A percentile compares a stretch with the other conserved stretches of the same genome.
These are phyloP conservation scores for Catharanthus roseus DNA, from an alignment of 257 asterid species.

Conservation along the genomic window DNA sequence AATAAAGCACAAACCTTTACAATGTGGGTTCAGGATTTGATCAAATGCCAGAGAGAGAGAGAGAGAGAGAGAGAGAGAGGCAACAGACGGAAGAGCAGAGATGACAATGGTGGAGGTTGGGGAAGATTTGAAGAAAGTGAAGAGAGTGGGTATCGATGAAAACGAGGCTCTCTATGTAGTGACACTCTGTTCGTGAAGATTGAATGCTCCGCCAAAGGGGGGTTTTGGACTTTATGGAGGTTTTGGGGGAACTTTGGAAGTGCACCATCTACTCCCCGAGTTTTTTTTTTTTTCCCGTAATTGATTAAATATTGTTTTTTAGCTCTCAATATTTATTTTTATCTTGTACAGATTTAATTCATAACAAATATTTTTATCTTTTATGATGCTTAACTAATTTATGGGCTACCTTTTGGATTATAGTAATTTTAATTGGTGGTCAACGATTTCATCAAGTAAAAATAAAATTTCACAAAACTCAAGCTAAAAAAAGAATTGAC, in stretches of 20 bases:
- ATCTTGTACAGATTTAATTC: too few relatives aligned
- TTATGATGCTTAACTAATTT: too few relatives aligned
- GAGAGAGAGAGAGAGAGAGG: slow-evolving; percentile 1
- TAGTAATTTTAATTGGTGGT: too few relatives aligned
- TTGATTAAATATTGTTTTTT: too few relatives aligned
- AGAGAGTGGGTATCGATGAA: slow-evolving; percentile 25
- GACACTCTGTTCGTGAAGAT: background rate
- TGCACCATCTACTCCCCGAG: background rate
- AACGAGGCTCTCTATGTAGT: slow-evolving; percentile 11
- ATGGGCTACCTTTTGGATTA: too few relatives aligned
- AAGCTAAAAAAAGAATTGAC: too few relatives aligned
- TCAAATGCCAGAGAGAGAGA: slow-evolving; percentile 6
- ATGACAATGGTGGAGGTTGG: slow-evolving; percentile 4
- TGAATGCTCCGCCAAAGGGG: slow-evolving; percentile 32
- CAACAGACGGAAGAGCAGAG: background rate
- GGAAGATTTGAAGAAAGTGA: slow-evolving; percentile 20
- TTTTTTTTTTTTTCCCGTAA: too few relatives aligned
- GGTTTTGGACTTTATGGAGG: background rate
- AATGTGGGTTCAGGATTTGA: slow-evolving; percentile 6
- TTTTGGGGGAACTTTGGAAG: background rate
- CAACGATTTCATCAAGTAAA: too few relatives aligned
- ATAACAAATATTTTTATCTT: too few relatives aligned
- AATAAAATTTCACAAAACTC: too few relatives aligned
- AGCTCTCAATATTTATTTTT: too few relatives aligned
- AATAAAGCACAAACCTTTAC: background rate